Percentiles rank a stretch among this genome's conserved stretches.
Conservation (phyloP, 345 rosid genomes). For the Syzygium aqueum region DNA sequence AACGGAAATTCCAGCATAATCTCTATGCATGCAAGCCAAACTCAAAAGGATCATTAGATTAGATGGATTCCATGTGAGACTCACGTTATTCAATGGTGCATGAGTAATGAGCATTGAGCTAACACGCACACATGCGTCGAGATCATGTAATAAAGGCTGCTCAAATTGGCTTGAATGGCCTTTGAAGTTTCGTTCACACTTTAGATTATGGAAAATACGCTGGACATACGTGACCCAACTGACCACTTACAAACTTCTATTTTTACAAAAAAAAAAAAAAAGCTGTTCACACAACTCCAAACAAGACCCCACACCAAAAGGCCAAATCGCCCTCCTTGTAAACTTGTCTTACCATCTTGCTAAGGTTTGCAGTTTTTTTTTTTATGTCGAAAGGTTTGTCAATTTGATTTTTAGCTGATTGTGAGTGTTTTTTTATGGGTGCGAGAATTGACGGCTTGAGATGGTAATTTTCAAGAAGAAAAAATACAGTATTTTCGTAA, state of each 20-base stretch:
- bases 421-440: too few relatives aligned
- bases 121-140: neutral
- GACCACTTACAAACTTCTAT: neutral
- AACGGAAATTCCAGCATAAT: too few relatives aligned
- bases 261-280: neutral
- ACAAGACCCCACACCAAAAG: fast-evolving
- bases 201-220: neutral
- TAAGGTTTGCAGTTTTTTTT: too few relatives aligned
- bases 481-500: fast-evolving
- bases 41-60: neutral
- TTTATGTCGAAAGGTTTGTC: fast-evolving
- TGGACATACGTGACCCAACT: fast-evolving
- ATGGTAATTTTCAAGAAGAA: fast-evolving
- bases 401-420: neutral
- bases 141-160: neutral
- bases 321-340: neutral
- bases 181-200: neutral
- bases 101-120: too few relatives aligned
- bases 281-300: neutral
- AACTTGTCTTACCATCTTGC: neutral
- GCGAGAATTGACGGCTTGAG: neutral
- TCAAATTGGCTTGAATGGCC: neutral
- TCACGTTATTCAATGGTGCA: too few relatives aligned
- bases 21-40: neutral
- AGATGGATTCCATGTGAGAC: too few relatives aligned